These are phyloP conservation scores for Agrocybe pediades DNA, from an alignment of 768 basidiomycete genomes.

Conservation along the genomic window DNA sequence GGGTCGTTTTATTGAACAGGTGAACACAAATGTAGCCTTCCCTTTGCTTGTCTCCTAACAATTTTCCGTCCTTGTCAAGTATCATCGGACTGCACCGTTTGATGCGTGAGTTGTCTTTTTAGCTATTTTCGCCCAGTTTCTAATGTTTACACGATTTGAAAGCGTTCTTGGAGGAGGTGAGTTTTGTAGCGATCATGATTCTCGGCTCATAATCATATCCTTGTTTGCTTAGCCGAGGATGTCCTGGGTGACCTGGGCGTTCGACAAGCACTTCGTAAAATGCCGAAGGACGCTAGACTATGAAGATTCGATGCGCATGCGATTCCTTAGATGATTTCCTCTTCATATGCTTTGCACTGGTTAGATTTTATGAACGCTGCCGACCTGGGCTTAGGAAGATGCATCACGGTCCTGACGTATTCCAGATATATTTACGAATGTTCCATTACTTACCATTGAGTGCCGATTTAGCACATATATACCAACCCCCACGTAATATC, in stretches of 20 bases:
- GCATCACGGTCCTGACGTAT: no score
- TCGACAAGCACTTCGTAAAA: constrained; percentile 55
- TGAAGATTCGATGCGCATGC: constrained; percentile 1
- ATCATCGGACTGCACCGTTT: constrained; percentile 66
- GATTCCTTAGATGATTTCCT: no score
- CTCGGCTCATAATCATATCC: no score
- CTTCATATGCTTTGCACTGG: no score
- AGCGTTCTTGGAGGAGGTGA: constrained; percentile 69
- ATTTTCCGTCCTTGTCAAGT: constrained; percentile 41
- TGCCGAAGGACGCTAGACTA: constrained; percentile 20
- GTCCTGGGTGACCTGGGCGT: constrained; percentile 83
- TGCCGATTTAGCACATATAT: no score
- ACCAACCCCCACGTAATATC: no score
- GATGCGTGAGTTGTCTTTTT: constrained; percentile 45
- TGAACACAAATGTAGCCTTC: constrained; percentile 23
- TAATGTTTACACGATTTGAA: neutral
- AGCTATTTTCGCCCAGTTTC: constrained; percentile 1
- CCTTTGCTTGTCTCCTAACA: constrained; percentile 9
- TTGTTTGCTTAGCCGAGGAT: constrained; percentile 78
- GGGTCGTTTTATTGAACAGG: constrained; percentile 73
- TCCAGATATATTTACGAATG: no score
- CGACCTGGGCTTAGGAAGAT: no score
- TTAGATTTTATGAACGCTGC: no score
- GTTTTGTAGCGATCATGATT: no score
- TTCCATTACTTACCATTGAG: no score